Percentiles rank a stretch among this genome's conserved stretches.
phyloP scores from a whole-genome alignment of 768 basidiomycete species.

The Hydnomerulius pinastri region DNA sequence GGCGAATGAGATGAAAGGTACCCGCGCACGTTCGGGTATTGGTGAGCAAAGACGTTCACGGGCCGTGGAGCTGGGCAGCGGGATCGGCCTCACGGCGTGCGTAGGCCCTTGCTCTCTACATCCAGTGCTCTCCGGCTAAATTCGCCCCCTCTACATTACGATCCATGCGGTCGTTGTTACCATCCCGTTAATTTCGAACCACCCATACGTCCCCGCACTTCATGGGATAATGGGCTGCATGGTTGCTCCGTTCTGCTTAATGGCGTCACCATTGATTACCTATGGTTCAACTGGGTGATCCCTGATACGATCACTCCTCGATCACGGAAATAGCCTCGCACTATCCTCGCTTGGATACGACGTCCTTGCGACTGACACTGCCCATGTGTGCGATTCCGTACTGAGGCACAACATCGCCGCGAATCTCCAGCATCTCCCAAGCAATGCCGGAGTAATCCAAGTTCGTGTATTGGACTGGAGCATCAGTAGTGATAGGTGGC shows the following conservation, averaged over 20 bases:
- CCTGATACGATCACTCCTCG: not conserved
- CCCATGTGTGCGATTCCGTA: conserved; percentile 61
- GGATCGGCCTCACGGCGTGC: conserved; percentile 78
- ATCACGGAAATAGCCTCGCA: conserved; percentile 48
- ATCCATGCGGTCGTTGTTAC: not conserved
- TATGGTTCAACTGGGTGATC: not conserved
- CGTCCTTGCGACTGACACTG: conserved; percentile 76
- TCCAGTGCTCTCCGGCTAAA: conserved; percentile 1
- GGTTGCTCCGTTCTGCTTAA: no score
- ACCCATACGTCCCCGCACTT: no score
- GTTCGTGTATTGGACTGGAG: conserved; percentile 75
- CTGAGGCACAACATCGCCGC: conserved; percentile 59
- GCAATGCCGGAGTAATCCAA: conserved; percentile 48
- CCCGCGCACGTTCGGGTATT: not conserved
- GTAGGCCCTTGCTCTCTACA: conserved; percentile 29
- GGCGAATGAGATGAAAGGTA: conserved; percentile 37
- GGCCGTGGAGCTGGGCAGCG: conserved; percentile 80
- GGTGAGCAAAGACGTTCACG: conserved; percentile 29
- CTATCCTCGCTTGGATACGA: conserved; percentile 71
- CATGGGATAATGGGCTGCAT: no score
- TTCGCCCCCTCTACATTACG: not conserved
- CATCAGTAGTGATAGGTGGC: conserved; percentile 54
- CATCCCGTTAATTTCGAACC: not conserved
- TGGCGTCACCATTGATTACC: conserved; percentile 1
- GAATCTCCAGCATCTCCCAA: conserved; percentile 40